phyloP scores from a whole-genome alignment of 2,329 filamentous ascomycete genomes.

The Thermothelomyces thermophilus region DNA sequence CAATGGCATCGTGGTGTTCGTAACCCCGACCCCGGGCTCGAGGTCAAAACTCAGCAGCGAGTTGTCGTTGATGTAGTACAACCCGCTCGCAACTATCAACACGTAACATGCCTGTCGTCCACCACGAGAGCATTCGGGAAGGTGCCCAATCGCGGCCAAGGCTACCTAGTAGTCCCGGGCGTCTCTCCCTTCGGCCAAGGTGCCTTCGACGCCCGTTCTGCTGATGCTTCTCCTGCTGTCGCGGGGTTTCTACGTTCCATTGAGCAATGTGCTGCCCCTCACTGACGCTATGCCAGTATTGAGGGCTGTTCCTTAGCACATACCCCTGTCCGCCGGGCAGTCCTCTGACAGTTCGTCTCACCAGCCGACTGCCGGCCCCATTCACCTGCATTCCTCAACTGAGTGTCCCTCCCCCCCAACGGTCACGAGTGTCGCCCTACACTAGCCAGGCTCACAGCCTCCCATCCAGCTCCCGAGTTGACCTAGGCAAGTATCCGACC shows the following conservation, averaged over 20 bases:
- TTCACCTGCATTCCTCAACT: background rate
- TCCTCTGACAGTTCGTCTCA: background rate
- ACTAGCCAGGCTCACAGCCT: conserved; percentile 8
- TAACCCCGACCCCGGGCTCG: background rate
- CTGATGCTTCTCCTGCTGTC: conserved; percentile 14
- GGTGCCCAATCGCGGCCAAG: background rate
- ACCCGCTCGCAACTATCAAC: background rate
- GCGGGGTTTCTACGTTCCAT: conserved; percentile 18
- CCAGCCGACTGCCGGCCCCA: background rate
- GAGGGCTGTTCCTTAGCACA: conserved; percentile 1
- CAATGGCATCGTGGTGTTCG: background rate
- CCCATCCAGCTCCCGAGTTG: background rate
- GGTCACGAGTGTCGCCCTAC: conserved; percentile 20
- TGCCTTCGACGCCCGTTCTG: conserved; percentile 8
- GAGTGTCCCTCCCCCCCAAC: too few relatives aligned
- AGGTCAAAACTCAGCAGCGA: background rate
- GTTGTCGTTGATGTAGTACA: conserved; percentile 1
- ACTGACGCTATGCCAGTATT: conserved; percentile 21
- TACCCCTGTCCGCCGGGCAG: background rate
- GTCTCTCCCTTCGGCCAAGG: background rate
- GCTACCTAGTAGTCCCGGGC: conserved; percentile 1
- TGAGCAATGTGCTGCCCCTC: conserved; percentile 13
- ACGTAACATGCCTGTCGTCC: background rate
- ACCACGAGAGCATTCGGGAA: background rate
- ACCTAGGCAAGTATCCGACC: conserved; percentile 9